Conservation (phyloP, 345 rosid genomes). For the Salix dunnii region DNA sequence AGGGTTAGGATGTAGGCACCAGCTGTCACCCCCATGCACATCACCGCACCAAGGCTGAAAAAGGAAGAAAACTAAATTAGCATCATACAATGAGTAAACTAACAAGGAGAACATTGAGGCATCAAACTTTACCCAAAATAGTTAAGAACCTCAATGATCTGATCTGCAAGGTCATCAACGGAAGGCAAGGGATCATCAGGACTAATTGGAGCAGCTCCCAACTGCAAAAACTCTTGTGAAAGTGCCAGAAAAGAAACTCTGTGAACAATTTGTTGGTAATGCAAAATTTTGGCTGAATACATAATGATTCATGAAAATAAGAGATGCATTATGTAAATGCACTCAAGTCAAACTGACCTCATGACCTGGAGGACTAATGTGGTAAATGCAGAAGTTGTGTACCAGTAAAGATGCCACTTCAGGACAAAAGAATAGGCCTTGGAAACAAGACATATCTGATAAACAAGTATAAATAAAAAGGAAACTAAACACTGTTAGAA, state of each 20-base stretch:
- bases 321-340: background rate
- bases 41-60: conserved; percentile 82
- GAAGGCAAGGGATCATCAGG: conserved; percentile 57
- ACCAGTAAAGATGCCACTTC: conserved; percentile 86
- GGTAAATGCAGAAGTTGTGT: conserved; percentile 94
- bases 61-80: background rate
- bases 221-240: conserved; percentile 83
- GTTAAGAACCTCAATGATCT: conserved; percentile 87
- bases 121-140: conserved; percentile 62
- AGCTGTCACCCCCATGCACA: conserved; percentile 98
- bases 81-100: background rate
- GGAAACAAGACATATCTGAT: conserved; percentile 83
- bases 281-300: background rate
- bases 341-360: conserved; percentile 57
- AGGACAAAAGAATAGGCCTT: conserved; percentile 82
- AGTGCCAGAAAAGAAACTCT: conserved; percentile 45
- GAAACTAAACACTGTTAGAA: background rate
- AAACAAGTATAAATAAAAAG: background rate
- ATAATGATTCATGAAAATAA: background rate
- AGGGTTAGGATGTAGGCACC: conserved; percentile 92
- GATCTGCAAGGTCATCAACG: conserved; percentile 89
- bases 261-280: conserved; percentile 14
- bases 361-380: conserved; percentile 93
- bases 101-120: background rate
- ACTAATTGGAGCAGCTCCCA: conserved; percentile 72